Base-by-base conservation (phyloP, 2,329 filamentous ascomycete genomes). In the Cordyceps militaris region DNA sequence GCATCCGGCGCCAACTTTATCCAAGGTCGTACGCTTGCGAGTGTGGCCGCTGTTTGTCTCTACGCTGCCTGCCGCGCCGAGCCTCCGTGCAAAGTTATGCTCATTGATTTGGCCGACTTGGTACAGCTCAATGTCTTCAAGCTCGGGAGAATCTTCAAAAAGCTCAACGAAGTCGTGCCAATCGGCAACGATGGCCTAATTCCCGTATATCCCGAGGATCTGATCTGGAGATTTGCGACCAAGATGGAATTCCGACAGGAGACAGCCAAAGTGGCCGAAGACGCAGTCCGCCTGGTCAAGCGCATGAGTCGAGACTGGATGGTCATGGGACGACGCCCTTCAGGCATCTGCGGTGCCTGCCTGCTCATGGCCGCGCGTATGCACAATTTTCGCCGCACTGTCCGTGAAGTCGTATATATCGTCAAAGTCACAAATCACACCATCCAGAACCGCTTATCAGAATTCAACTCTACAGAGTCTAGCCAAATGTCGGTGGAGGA, bases 261-360 rank as follows among this genome's bases (percentile, higher is more conserved):
- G 62, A 92, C 88, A 16, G 86, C 88, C 69, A 88, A 88, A 64
- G 91, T 99, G 14, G 92, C 91, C 43, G 84, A 89, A 64, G 91
- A 97, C 66, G 94, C 94, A 7, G 86, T 92, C 57, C 85, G 88
- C 56, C 87, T 99, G 54, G 86, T 96, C 57, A 86, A 88, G 70
- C 87, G 94, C 61, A 97, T 99, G 94, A 92, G 90, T 63, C 81
- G 90, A 56, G 94, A 99, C 73, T 97, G 94, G 92, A 97, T 99
- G 84, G 87, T 92, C 48, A 91, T 92, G 69, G 94, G 94, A 65
- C 88, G 94, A 66, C 87, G 94, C 42, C 94, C 94, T 16, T 93
- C 93, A 7, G 94, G 94, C 63, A 87, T 97, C 56, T 97, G 92
- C 70, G 94, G 94, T 61, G 94, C 94, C 13, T 96, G 92, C 63